phyloP scores from a whole-genome alignment of 164 flowering plant species.

The Echeveria elegans region DNA sequence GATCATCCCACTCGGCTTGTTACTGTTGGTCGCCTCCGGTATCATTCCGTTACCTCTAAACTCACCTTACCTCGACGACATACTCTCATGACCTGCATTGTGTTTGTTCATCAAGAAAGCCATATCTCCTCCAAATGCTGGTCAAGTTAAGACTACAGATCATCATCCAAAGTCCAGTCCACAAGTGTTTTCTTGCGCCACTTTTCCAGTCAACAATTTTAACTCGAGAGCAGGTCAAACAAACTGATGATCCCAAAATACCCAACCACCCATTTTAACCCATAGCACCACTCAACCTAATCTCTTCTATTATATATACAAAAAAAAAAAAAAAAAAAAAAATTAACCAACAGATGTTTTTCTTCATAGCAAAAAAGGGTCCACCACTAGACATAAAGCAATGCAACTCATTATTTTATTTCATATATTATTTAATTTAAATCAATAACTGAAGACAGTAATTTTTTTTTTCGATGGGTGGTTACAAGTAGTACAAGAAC shows the following conservation, averaged over 20 bases:
- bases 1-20: conserved; percentile 50
- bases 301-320: not conserved
- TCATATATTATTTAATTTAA: too few relatives aligned
- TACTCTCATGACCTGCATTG: conserved; percentile 31
- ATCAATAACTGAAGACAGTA: too few relatives aligned
- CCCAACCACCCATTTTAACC: too few relatives aligned
- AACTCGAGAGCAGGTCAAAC: not conserved
- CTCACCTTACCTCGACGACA: conserved; percentile 48
- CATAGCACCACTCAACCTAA: not conserved
- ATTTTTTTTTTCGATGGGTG: too few relatives aligned
- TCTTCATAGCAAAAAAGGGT: not conserved
- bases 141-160: not conserved
- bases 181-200: not conserved
- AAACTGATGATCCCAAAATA: too few relatives aligned
- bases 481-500: too few relatives aligned
- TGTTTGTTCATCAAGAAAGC: not conserved
- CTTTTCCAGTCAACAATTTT: not conserved
- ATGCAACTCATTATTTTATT: not conserved
- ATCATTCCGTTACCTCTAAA: conserved; percentile 50
- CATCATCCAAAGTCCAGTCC: not conserved
- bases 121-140: not conserved
- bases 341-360: not conserved
- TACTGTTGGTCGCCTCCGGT: conserved; percentile 49
- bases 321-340: too few relatives aligned
- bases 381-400: not conserved